Evolutionary conservation across 108 stramenopile species (phyloP), one percentile per base, ranked within the genome.

Genomic region (Hondaea fermentalgiana): DNA sequence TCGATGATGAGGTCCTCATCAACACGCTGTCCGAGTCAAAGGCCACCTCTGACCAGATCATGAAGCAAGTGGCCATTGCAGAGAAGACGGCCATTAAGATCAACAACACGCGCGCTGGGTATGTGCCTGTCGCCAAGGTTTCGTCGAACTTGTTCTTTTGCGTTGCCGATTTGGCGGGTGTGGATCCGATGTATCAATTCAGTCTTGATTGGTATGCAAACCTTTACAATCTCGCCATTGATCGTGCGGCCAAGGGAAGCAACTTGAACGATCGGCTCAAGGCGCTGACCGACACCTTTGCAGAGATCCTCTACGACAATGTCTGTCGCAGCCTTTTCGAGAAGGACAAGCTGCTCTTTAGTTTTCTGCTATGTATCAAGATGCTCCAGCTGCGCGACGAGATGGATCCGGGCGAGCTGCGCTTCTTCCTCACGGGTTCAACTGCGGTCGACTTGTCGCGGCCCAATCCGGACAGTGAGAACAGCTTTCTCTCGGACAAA

Each of bases 101-200:
- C 35, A 90, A 90, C 23, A 90, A 92, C 89, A 87, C 91, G 43
- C 90, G 93, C 28, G 57, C 35, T 5, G 92, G 93, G n/a, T 94
- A 94, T 59, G 60, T 89, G 19, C 94, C 94, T 17, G 92, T 94
- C 42, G 94, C 94, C 5, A 60, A 87, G n/a, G 93, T 92, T 8
- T 93, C 93, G 55, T 92, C 92, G 45, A 92, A 90, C 76, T 90
- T 94, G 55, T 94, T 93, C 92, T 94, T 94, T 89, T 93, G 93
- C 60, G 92, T 94, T 49, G 94, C 93, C 28, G 93, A 93, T 71
- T 72, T 94, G 44, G 89, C 72, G 35, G 59, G 72, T 23, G 91
- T 94, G 5, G 94, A 94, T 89, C 94, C 94, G 5, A 94, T 94
- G 94, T 94, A 94, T 87, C 95, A 95, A 91, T 95, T 93, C 93